Percentiles rank a stretch among this genome's conserved stretches.
These are phyloP conservation scores for Cicer judaicum DNA, from an alignment of 306 rosid genomes.

Conservation along the genomic window DNA sequence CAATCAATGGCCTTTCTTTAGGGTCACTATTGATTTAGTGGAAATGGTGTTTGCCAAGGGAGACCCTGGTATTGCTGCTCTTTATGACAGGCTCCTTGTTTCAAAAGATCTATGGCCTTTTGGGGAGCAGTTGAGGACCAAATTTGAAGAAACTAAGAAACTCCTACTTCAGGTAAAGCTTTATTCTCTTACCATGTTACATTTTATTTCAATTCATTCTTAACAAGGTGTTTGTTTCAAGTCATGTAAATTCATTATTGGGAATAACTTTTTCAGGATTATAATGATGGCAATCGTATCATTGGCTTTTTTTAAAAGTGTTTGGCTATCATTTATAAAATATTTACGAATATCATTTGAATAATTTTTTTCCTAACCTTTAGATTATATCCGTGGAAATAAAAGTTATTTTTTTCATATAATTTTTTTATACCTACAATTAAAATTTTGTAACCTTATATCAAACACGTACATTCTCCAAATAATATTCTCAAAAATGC, in stretches of 20 bases:
- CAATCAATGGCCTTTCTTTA: constrained; percentile 88
- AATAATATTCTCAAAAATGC: not conserved
- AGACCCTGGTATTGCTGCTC: constrained; percentile 83
- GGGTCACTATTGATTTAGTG: constrained; percentile 90
- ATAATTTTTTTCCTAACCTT: not conserved
- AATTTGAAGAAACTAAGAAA: constrained; percentile 78
- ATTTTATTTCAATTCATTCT: not conserved
- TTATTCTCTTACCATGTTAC: too few relatives aligned
- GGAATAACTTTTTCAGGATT: not conserved
- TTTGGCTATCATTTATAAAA: not conserved
- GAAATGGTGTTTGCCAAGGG: constrained; percentile 99
- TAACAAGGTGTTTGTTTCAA: not conserved
- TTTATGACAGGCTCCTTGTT: constrained; percentile 87
- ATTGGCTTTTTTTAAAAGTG: not conserved
- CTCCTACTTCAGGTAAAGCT: constrained; percentile 72
- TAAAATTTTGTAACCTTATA: not conserved
- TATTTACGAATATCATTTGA: too few relatives aligned
- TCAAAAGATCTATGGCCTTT: constrained; percentile 75
- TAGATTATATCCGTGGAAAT: not conserved
- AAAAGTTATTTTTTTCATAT: too few relatives aligned
- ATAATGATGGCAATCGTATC: not conserved
- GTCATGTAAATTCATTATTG: not conserved
- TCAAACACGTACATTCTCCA: not conserved
- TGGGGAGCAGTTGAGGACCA: constrained; percentile 70
- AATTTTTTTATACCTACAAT: not conserved